Conservation (phyloP, 352 stramenopile genomes). For the Pythium aristosporum region DNA sequence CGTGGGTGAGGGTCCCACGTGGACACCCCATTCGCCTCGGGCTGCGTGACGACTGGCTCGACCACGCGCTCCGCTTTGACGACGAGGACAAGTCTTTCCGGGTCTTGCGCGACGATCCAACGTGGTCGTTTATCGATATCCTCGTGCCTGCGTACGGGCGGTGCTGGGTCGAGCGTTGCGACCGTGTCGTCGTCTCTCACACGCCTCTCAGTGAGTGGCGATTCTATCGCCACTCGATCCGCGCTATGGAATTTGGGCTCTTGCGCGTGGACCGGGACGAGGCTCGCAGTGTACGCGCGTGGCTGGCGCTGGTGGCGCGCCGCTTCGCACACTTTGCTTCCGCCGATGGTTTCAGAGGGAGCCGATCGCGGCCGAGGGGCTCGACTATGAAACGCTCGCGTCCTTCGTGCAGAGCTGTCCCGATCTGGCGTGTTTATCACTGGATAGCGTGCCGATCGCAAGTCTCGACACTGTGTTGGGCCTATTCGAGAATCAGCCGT, state of each 20-base stretch:
- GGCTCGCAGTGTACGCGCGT: not conserved
- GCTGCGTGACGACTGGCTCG: not conserved
- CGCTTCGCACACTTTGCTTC: too few species aligned
- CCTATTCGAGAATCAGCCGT: not conserved
- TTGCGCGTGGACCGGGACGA: not conserved
- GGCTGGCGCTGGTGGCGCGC: too few species aligned
- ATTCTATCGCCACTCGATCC: constrained; percentile 1
- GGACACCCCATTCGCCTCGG: not conserved
- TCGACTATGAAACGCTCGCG: too few species aligned
- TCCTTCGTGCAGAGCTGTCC: too few species aligned
- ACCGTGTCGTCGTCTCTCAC: not conserved
- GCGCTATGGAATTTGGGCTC: not conserved
- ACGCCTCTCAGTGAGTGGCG: not conserved
- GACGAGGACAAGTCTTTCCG: not conserved
- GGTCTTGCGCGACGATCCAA: constrained; percentile 7
- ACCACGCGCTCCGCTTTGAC: not conserved
- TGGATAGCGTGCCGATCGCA: not conserved
- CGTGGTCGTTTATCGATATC: not conserved
- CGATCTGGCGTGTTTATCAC: too few species aligned
- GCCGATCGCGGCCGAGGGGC: too few species aligned
- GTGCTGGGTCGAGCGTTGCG: constrained; percentile 5
- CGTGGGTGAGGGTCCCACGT: not conserved
- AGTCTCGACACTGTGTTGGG: not conserved
- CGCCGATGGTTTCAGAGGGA: too few species aligned
- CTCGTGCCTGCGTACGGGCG: constrained; percentile 10